Evolutionary conservation across 345 rosid species (phyloP).

Genomic region (Hibiscus syriacus): DNA sequence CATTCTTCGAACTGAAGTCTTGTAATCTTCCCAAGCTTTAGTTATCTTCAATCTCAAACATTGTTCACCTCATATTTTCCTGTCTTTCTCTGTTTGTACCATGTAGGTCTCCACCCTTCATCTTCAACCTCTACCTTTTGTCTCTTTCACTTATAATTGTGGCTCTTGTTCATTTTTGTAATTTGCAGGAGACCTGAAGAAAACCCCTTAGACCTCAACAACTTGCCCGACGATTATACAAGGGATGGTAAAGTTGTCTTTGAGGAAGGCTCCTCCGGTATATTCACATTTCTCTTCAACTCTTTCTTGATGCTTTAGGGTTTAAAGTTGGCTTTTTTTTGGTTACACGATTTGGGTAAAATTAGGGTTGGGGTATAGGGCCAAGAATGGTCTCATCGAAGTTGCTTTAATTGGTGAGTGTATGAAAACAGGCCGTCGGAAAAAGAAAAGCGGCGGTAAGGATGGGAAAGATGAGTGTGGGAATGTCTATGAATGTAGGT

Average conservation of each 20-base stretch:
- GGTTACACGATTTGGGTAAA: background rate
- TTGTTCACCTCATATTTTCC: constrained; percentile 14
- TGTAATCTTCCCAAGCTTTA: constrained; percentile 41
- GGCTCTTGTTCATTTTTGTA: background rate
- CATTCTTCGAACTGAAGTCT: constrained; percentile 77
- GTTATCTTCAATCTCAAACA: constrained; percentile 38
- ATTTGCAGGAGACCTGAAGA: constrained; percentile 65
- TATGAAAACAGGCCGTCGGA: constrained; percentile 30
- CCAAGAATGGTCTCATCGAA: constrained; percentile 29
- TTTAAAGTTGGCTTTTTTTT: no score
- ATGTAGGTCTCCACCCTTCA: constrained; percentile 59
- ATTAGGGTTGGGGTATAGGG: constrained; percentile 27
- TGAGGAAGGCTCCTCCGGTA: constrained; percentile 63
- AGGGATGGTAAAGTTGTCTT: constrained; percentile 48
- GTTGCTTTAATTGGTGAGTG: constrained; percentile 30
- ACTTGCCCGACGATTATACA: constrained; percentile 75
- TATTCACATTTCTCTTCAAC: constrained; percentile 5
- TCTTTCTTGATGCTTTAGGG: no score
- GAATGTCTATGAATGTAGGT: constrained; percentile 94
- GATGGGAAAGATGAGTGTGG: constrained; percentile 83
- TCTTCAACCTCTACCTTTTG: constrained; percentile 10
- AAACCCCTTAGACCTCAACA: constrained; percentile 92
- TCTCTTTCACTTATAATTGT: background rate
- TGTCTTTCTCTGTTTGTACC: constrained; percentile 48
- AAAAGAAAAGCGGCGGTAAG: constrained; percentile 61